phyloP scores from a whole-genome alignment of 345 rosid species.

The Microthlaspi erraticum region DNA sequence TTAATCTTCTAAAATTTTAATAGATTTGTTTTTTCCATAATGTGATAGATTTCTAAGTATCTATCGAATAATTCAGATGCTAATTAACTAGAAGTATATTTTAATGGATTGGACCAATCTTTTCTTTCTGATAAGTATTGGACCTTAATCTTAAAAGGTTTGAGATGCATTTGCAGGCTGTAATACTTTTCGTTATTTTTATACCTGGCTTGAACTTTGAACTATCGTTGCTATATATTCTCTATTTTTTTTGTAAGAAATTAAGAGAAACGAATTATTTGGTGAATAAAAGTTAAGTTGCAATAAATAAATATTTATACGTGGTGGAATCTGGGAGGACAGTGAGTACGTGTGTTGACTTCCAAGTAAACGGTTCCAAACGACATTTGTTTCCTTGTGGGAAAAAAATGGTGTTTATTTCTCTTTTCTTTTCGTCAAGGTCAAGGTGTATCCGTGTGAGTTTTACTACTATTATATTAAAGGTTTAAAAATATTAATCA shows the following conservation, averaged over 20 bases:
- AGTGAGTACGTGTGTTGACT: slow-evolving; percentile 43
- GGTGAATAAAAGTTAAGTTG: slow-evolving; percentile 3
- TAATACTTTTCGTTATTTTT: too few species aligned
- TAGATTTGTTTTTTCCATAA: neutral
- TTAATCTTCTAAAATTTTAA: neutral
- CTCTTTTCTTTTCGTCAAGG: neutral
- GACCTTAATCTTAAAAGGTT: too few species aligned
- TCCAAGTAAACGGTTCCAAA: slow-evolving; percentile 37
- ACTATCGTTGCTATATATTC: too few species aligned
- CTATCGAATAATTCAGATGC: neutral
- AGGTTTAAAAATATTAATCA: neutral
- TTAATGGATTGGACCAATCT: too few species aligned
- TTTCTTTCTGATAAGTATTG: neutral
- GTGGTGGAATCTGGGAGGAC: neutral
- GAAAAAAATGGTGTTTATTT: neutral
- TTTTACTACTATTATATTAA: neutral
- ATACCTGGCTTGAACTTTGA: too few species aligned
- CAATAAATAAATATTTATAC: slow-evolving; percentile 10
- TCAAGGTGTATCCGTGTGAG: neutral
- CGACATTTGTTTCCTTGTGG: slow-evolving; percentile 33
- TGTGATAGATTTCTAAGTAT: neutral
- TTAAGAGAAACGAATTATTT: neutral
- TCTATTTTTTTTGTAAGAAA: too few species aligned
- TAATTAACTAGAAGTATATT: neutral
- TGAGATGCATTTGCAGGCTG: too few species aligned